A percentile compares a stretch with the other conserved stretches of the same genome.
Conservation (phyloP, 2,329 filamentous ascomycete genomes). For the Arthrinium phaeospermum region DNA sequence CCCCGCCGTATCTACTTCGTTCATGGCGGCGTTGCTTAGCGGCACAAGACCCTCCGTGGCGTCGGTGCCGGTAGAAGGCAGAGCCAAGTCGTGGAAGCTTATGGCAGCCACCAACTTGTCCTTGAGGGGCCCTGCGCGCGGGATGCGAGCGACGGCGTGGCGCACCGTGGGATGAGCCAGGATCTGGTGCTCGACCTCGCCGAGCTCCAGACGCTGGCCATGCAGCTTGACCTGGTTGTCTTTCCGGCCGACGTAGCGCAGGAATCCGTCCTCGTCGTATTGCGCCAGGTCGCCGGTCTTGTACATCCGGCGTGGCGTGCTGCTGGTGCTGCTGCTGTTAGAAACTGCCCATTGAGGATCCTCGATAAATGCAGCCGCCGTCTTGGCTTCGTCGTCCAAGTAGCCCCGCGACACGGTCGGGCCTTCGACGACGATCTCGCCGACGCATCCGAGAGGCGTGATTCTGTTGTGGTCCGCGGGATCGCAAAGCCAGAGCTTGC, state of each 20-base stretch:
- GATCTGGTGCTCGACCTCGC: neutral
- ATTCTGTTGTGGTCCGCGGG: neutral
- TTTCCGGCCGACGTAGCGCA: neutral
- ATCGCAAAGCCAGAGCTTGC: slow-evolving; percentile 6
- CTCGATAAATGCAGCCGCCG: neutral
- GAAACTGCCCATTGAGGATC: neutral
- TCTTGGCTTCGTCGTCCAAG: neutral
- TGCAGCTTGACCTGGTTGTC: neutral
- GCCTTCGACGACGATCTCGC: neutral
- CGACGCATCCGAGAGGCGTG: neutral
- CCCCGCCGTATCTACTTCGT: neutral
- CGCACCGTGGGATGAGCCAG: no score
- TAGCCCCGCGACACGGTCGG: neutral
- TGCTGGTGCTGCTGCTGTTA: neutral
- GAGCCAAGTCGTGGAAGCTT: no score
- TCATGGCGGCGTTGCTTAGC: no score
- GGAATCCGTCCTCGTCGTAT: neutral
- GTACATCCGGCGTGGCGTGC: neutral
- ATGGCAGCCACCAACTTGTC: no score
- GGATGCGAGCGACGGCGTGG: no score
- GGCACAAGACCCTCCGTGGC: no score
- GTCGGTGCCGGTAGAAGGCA: no score
- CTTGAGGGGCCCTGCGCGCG: no score
- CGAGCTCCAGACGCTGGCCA: neutral
- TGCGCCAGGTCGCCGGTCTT: neutral